Conservation (phyloP, 2,329 filamentous ascomycete genomes). For the Fulvia fulva region DNA sequence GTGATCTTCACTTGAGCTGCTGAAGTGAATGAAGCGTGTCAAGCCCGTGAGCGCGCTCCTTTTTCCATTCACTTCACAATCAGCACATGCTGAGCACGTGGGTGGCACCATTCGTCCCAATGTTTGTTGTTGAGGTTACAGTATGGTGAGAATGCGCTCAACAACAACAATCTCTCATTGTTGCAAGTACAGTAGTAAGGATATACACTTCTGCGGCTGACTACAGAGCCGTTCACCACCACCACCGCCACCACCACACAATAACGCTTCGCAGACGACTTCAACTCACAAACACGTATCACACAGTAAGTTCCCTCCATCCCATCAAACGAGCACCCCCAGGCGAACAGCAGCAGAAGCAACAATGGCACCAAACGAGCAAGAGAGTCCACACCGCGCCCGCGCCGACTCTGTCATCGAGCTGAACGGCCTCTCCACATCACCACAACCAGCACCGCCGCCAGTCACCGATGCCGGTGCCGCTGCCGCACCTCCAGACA, state of each 20-base stretch:
- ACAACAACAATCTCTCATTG: background rate
- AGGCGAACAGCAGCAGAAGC: background rate
- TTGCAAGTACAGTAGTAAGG: background rate
- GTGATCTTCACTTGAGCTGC: background rate
- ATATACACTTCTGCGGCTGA: too few species aligned
- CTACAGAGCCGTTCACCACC: background rate
- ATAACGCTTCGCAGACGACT: background rate
- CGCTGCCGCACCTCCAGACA: background rate
- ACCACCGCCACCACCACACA: background rate
- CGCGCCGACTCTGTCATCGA: background rate
- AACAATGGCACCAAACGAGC: background rate
- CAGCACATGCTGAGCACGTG: background rate
- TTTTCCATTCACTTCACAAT: background rate
- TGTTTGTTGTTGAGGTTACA: background rate
- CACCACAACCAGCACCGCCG: background rate
- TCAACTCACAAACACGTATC: background rate
- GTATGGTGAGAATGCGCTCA: background rate
- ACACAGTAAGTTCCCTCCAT: background rate
- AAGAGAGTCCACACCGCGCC: background rate
- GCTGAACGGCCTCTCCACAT: background rate
- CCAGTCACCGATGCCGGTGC: too few species aligned
- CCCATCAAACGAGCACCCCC: background rate
- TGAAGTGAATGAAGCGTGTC: background rate
- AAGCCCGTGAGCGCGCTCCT: background rate
- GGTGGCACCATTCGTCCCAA: background rate